These are phyloP conservation scores for Monosporascus sp. DNA, from an alignment of 2,329 filamentous ascomycete genomes.

Conservation along the genomic window DNA sequence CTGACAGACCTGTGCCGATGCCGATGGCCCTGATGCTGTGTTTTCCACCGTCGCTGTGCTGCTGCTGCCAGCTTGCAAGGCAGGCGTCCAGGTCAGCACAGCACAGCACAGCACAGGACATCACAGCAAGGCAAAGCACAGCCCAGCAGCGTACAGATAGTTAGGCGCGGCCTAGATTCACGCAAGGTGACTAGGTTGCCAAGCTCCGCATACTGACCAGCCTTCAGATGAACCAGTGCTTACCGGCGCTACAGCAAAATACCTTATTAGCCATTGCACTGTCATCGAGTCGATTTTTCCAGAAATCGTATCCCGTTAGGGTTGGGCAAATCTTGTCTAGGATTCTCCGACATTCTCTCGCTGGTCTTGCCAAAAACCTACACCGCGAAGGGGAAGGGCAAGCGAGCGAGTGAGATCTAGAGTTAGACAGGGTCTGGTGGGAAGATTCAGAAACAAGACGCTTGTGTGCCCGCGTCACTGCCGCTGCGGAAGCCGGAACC, in stretches of 20 bases:
- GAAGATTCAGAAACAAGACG: not conserved
- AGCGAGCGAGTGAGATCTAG: not conserved
- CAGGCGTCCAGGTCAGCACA: not conserved
- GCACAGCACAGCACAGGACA: not conserved
- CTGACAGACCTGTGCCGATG: not conserved
- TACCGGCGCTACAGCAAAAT: not conserved
- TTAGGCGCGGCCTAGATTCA: not conserved
- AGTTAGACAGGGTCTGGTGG: not conserved
- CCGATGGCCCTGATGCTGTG: not conserved
- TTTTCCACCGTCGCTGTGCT: not conserved
- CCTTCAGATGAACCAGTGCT: not conserved
- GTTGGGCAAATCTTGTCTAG: not conserved
- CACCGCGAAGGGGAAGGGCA: not conserved
- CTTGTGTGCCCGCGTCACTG: not conserved
- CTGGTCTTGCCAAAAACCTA: not conserved
- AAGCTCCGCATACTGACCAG: not conserved
- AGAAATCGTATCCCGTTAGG: not conserved
- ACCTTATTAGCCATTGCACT: not conserved
- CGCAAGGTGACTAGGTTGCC: not conserved
- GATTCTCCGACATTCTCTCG: not conserved
- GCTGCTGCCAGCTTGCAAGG: not conserved
- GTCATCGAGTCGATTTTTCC: not conserved
- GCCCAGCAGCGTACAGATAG: not conserved
- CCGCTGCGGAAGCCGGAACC: not conserved
- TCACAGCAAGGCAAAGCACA: not conserved